phyloP scores from a whole-genome alignment of 1,139 yeast species.

The Blastobotrys proliferans region DNA sequence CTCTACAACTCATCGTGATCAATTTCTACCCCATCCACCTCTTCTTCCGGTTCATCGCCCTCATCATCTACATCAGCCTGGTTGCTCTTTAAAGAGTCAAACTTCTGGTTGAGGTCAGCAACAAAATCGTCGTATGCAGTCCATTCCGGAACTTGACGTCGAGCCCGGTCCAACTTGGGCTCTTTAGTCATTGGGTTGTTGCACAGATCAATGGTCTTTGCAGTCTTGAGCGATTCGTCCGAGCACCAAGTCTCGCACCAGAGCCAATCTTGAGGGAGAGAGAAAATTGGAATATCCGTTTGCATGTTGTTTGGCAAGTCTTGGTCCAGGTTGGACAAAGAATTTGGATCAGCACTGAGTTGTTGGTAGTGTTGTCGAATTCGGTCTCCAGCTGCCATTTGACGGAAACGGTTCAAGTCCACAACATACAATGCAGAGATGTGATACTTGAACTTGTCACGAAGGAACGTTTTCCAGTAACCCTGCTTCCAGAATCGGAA shows the following conservation, averaged over 20 bases:
- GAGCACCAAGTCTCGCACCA: slow-evolving; percentile 96
- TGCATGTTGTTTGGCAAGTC: slow-evolving; percentile 89
- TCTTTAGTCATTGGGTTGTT: slow-evolving; percentile 80
- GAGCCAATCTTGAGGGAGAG: slow-evolving; percentile 78
- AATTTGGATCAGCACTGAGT: slow-evolving; percentile 71
- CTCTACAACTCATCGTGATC: slow-evolving; percentile 34
- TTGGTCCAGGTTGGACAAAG: slow-evolving; percentile 82
- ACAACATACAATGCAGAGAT: slow-evolving; percentile 83
- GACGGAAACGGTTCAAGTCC: slow-evolving; percentile 64
- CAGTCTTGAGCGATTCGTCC: slow-evolving; percentile 53
- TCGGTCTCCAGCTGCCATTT: slow-evolving; percentile 67
- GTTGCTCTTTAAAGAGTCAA: slow-evolving; percentile 3
- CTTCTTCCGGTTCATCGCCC: slow-evolving; percentile 2
- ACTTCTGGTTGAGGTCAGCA: slow-evolving; percentile 31
- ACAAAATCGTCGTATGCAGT: slow-evolving; percentile 54
- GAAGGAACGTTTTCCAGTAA: slow-evolving; percentile 71
- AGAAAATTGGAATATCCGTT: slow-evolving; percentile 56
- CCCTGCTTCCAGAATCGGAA: slow-evolving; percentile 92
- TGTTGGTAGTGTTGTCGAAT: slow-evolving; percentile 84
- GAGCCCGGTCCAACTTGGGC: slow-evolving; percentile 67
- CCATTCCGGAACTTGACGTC: slow-evolving; percentile 80
- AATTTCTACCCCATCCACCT: slow-evolving; percentile 17
- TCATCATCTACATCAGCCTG: slow-evolving; percentile 8
- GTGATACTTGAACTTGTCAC: slow-evolving; percentile 57
- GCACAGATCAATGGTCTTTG: slow-evolving; percentile 79